These are phyloP conservation scores for Spencermartinsiella europaea DNA, from an alignment of 805 yeast species.

Conservation along the genomic window DNA sequence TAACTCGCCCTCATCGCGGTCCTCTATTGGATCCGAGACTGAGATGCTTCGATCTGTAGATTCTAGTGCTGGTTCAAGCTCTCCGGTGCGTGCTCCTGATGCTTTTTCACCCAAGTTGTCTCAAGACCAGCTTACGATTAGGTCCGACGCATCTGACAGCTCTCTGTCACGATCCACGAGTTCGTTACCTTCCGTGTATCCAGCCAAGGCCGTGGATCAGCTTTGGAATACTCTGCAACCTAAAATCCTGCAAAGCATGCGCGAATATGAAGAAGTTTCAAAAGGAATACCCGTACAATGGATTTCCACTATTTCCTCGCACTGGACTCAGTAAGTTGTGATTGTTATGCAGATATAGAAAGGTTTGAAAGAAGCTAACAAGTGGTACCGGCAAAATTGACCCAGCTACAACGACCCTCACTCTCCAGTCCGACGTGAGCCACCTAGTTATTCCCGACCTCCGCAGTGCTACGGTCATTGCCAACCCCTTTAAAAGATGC, in stretches of 20 bases:
- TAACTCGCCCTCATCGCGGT: neutral
- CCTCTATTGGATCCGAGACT: neutral
- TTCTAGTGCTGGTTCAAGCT: neutral
- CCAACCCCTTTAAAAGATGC: constrained; percentile 12
- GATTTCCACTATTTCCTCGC: constrained; percentile 12
- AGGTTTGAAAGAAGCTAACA: neutral
- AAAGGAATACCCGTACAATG: constrained; percentile 18
- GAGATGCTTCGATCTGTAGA: neutral
- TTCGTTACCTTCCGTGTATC: neutral
- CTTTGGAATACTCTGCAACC: constrained; percentile 13
- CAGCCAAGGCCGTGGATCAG: neutral
- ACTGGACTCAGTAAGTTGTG: neutral
- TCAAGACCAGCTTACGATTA: neutral
- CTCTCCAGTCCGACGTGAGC: constrained; percentile 6
- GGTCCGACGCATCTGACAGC: neutral
- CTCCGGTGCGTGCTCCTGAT: too few relatives aligned
- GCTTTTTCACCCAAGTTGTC: too few relatives aligned
- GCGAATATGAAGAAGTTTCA: constrained; percentile 6
- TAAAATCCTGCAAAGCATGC: constrained; percentile 11
- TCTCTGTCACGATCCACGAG: neutral
- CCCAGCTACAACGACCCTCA: constrained; percentile 8
- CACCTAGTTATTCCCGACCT: constrained; percentile 13
- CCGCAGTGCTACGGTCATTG: constrained; percentile 16
- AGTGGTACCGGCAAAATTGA: constrained; percentile 12
- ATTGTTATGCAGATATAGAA: neutral